Evolutionary conservation across 345 rosid species (phyloP), one percentile per base, ranked within the genome.

Genomic region (Camelina sativa): DNA sequence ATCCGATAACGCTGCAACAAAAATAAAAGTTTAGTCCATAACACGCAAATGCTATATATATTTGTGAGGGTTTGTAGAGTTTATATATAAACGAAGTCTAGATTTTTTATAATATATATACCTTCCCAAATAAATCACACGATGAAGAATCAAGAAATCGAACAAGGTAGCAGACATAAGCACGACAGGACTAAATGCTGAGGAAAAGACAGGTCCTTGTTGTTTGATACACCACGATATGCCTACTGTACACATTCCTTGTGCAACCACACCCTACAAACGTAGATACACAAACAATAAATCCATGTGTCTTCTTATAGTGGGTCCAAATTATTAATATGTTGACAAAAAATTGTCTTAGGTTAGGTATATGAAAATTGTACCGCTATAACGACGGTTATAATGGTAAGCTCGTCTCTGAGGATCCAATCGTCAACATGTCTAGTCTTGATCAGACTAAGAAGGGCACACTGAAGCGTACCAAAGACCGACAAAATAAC

Each of bases 401-500:
- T 1, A 28, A 87, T 68, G 23, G 86, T 84, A 13, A 80, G 46
- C 65, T 80, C 82, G 32, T 83, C 86, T 55, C 67, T 79, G 37
- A 89, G 71, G 53, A 85, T 57, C 94, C 90, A 84, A 4, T 41
- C 75, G 15, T 83, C 66, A 5, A 73, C 35, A 51, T 84, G 55
- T 67, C 80, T 77, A 58, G 56, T 77, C 8, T 74, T 65, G 52
- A 81, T 79, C 53, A 85, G 63, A 55, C 85, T 59, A 47, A 87
- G 57, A 30, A 80, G 38, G 38, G 86, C 87, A 20, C 86, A 82
- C 25, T 89, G 94, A 58, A 89, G 53, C 11, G 87, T 83, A 23
- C 86, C 85, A 41, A 87, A 87, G 43, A 77, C 70, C 19, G 91
- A 82, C 77, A 87, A 60, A 15, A 86, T 71, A 11, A 89, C 86